phyloP scores from a whole-genome alignment of 1,139 yeast genomes.

The Meyerozyma guilliermondii region DNA sequence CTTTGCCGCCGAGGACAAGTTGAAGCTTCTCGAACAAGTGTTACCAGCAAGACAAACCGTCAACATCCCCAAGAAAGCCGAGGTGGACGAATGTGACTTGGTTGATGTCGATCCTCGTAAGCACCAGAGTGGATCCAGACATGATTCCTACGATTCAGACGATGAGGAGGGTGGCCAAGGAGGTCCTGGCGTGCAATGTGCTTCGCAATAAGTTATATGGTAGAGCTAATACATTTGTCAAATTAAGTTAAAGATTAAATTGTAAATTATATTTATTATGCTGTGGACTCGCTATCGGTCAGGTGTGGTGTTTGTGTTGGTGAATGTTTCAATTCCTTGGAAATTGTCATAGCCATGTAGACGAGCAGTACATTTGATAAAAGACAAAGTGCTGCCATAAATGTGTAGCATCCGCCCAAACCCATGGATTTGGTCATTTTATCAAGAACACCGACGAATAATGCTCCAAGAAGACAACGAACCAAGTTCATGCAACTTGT shows the following conservation, averaged over 20 bases:
- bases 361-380: background rate
- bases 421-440: constrained; percentile 24
- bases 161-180: constrained; percentile 60
- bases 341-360: background rate
- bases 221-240: background rate
- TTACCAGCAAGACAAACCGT: constrained; percentile 61
- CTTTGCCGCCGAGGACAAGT: constrained; percentile 62
- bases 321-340: background rate
- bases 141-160: constrained; percentile 59
- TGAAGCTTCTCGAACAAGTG: constrained; percentile 58
- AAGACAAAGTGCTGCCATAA: constrained; percentile 26
- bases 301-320: background rate
- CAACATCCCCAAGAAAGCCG: constrained; percentile 55
- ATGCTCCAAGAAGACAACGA: constrained; percentile 33
- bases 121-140: constrained; percentile 45
- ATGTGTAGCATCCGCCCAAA: constrained; percentile 34
- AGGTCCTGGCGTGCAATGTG: constrained; percentile 84
- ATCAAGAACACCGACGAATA: constrained; percentile 28
- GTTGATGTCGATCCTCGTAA: constrained; percentile 57
- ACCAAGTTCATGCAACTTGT: constrained; percentile 34
- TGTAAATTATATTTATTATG: too few relatives aligned
- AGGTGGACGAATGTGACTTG: constrained; percentile 80
- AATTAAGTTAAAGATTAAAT: too few relatives aligned
- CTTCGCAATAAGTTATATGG: constrained; percentile 53
- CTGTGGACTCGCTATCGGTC: background rate